phyloP scores from a whole-genome alignment of 1,284 basidiomycete species.

The Irpex lacteus region DNA sequence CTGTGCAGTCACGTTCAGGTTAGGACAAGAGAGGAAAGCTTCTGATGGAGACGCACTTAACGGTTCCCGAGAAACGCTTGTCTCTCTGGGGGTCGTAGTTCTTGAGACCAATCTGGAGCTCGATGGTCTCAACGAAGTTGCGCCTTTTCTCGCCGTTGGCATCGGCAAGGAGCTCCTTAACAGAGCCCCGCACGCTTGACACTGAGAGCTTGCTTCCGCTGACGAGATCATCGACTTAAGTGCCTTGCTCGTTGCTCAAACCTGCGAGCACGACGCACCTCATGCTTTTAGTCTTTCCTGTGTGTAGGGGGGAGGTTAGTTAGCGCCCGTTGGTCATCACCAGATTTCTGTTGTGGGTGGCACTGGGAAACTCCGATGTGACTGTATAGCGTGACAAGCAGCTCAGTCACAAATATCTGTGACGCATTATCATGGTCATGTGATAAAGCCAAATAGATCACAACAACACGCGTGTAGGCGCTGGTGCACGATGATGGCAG shows the following conservation, averaged over 20 bases:
- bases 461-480: background rate
- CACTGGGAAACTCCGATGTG: slow-evolving; percentile 1
- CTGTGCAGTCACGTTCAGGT: slow-evolving; percentile 36
- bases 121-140: slow-evolving; percentile 92
- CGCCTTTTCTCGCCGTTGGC: slow-evolving; percentile 83
- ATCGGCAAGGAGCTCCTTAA: slow-evolving; percentile 80
- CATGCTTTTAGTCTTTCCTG: slow-evolving; percentile 25
- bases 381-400: slow-evolving; percentile 6
- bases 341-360: background rate
- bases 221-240: background rate
- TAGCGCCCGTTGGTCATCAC: slow-evolving; percentile 5
- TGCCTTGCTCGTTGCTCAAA: background rate
- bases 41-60: slow-evolving; percentile 60
- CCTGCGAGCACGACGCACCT: slow-evolving; percentile 22
- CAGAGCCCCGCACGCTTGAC: slow-evolving; percentile 97
- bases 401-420: background rate
- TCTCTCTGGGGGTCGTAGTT: slow-evolving; percentile 97
- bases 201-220: slow-evolving; percentile 81
- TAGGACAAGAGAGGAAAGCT: slow-evolving; percentile 5
- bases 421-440: background rate
- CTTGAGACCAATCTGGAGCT: slow-evolving; percentile 96
- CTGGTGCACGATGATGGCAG: background rate
- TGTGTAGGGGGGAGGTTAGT: slow-evolving; percentile 11
- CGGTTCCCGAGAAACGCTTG: slow-evolving; percentile 97
- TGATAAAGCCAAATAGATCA: background rate